Evolutionary conservation across 2,329 filamentous ascomycete genomes (phyloP).

Genomic region (Penicillium sumatraense): DNA sequence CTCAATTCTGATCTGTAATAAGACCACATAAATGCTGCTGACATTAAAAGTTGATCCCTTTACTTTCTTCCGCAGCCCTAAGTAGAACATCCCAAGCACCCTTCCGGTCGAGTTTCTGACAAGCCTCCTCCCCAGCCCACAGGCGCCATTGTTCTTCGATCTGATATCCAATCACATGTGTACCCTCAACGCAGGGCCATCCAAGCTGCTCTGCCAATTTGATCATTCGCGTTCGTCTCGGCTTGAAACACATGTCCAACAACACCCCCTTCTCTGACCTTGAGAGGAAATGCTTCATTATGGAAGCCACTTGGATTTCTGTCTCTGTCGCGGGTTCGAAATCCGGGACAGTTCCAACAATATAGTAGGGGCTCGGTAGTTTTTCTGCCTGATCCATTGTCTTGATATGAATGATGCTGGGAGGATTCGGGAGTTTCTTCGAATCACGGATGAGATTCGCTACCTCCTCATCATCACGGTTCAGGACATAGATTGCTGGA

Average conservation of each 20-base stretch:
- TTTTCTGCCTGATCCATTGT: conserved; percentile 9
- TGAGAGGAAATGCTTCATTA: conserved; percentile 35
- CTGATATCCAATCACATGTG: conserved; percentile 25
- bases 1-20: not conserved
- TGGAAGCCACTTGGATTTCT: conserved; percentile 33
- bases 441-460: conserved; percentile 15
- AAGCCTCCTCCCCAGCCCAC: conserved; percentile 20
- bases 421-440: conserved; percentile 7
- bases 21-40: too few relatives aligned
- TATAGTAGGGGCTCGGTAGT: conserved; percentile 34
- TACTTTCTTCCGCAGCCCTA: conserved; percentile 20
- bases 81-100: conserved; percentile 20
- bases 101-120: conserved; percentile 13
- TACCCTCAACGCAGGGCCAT: conserved; percentile 24
- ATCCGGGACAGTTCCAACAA: conserved; percentile 48
- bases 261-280: conserved; percentile 38
- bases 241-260: conserved; percentile 52
- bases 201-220: conserved; percentile 17
- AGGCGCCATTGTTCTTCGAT: conserved; percentile 24
- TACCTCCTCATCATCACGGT: conserved; percentile 36
- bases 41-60: conserved; percentile 19
- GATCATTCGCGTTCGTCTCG: conserved; percentile 39
- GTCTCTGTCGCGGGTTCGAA: conserved; percentile 36
- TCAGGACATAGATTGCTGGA: conserved; percentile 19
- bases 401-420: conserved; percentile 17